phyloP scores from a whole-genome alignment of 1,284 basidiomycete species.

The Cutaneotrichosporon cutaneum region DNA sequence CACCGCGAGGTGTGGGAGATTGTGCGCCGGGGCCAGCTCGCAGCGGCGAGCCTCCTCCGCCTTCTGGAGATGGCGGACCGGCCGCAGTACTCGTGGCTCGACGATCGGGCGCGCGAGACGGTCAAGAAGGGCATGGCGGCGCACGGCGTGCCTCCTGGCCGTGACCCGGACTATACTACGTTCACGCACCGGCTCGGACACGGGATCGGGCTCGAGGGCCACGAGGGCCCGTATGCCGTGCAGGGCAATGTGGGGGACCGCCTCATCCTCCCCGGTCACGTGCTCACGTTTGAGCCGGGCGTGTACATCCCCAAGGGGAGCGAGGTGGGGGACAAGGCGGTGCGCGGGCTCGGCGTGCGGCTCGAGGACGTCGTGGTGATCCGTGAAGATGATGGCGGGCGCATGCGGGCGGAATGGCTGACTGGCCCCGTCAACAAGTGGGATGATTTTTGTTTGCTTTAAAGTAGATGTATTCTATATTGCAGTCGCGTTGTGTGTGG shows the following conservation, averaged over 20 bases:
- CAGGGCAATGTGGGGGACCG: slow-evolving; percentile 57
- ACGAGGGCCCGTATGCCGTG: slow-evolving; percentile 75
- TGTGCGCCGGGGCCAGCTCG: slow-evolving; percentile 65
- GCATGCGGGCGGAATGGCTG: slow-evolving; percentile 47
- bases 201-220: slow-evolving; percentile 79
- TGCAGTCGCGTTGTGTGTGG: too few species aligned
- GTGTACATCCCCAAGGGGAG: slow-evolving; percentile 62
- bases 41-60: slow-evolving; percentile 55
- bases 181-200: slow-evolving; percentile 71
- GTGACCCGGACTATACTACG: slow-evolving; percentile 54
- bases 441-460: slow-evolving; percentile 34
- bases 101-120: slow-evolving; percentile 63
- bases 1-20: slow-evolving; percentile 65
- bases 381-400: slow-evolving; percentile 52
- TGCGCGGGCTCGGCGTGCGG: slow-evolving; percentile 71
- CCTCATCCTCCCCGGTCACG: slow-evolving; percentile 63
- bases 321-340: slow-evolving; percentile 31
- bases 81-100: slow-evolving; percentile 59
- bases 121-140: slow-evolving; percentile 57
- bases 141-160: slow-evolving; percentile 30
- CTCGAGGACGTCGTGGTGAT: slow-evolving; percentile 81
- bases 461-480: not conserved
- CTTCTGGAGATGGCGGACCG: slow-evolving; percentile 41
- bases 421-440: slow-evolving; percentile 41
- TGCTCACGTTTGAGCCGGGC: slow-evolving; percentile 80